Conservation (phyloP, 345 rosid species). For the Syzygium aromaticum region DNA sequence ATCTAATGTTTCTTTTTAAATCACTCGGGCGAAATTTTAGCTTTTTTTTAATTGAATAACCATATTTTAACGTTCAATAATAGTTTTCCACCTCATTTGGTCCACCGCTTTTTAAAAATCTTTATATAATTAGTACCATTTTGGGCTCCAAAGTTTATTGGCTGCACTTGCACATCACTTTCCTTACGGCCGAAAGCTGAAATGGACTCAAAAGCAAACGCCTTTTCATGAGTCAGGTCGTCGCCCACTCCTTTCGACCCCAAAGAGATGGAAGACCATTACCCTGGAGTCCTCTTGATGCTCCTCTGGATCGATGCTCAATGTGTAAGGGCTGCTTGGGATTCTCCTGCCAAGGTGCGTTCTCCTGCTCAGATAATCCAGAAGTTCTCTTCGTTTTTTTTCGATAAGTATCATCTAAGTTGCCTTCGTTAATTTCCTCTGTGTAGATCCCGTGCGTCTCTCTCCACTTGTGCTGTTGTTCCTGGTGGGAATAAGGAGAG, state of each 20-base stretch:
- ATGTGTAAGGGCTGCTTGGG: background rate
- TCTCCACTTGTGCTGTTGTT: accelerated
- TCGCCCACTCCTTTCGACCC: background rate
- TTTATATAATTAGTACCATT: too few relatives aligned
- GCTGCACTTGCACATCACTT: background rate
- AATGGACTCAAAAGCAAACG: background rate
- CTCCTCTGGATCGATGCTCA: background rate
- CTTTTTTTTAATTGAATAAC: too few relatives aligned
- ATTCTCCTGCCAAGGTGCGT: too few relatives aligned
- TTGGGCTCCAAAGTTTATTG: background rate
- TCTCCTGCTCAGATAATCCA: background rate
- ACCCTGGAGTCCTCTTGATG: background rate
- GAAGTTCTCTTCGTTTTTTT: too few relatives aligned
- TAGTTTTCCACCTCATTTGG: background rate
- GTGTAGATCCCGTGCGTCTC: background rate
- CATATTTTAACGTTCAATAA: too few relatives aligned
- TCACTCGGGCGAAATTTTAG: background rate
- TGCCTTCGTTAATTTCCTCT: accelerated
- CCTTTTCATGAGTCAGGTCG: accelerated
- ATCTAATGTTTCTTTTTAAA: too few relatives aligned
- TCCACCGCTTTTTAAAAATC: background rate
- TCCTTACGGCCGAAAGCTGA: background rate
- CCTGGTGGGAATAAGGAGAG: background rate
- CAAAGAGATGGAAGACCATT: too few relatives aligned
- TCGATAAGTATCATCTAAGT: too few relatives aligned